Conservation (phyloP, 306 rosid genomes). For the Acmispon strigosus region DNA sequence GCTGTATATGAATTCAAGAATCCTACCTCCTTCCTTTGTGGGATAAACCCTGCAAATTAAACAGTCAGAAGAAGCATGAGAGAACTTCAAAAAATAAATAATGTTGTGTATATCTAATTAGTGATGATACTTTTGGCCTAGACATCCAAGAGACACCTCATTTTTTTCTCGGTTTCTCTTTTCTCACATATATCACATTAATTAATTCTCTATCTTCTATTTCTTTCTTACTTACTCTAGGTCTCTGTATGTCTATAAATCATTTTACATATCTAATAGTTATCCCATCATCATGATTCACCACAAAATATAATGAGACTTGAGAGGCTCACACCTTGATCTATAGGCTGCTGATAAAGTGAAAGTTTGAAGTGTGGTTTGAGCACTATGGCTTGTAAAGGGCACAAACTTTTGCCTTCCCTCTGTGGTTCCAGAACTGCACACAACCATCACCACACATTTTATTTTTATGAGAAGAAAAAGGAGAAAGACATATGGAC, state of each 20-base stretch:
- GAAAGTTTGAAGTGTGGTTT: slow-evolving; percentile 67
- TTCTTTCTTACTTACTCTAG: no score
- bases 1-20: slow-evolving; percentile 66
- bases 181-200: no score
- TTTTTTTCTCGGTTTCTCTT: no score
- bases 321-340: slow-evolving; percentile 40
- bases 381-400: slow-evolving; percentile 59
- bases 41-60: slow-evolving; percentile 44
- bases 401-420: slow-evolving; percentile 73
- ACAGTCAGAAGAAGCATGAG: background rate
- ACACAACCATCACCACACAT: background rate
- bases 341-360: slow-evolving; percentile 64
- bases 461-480: no score
- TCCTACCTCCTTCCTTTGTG: slow-evolving; percentile 54
- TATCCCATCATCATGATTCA: no score
- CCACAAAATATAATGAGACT: background rate
- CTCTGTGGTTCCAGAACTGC: slow-evolving; percentile 80
- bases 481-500: background rate
- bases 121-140: no score
- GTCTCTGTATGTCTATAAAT: no score
- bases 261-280: no score
- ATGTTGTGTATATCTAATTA: no score
- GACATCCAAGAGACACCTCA: no score
- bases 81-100: no score
- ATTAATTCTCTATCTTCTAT: no score